phyloP scores from a whole-genome alignment of 1,284 basidiomycete genomes.

The Trichosporon asahii region DNA sequence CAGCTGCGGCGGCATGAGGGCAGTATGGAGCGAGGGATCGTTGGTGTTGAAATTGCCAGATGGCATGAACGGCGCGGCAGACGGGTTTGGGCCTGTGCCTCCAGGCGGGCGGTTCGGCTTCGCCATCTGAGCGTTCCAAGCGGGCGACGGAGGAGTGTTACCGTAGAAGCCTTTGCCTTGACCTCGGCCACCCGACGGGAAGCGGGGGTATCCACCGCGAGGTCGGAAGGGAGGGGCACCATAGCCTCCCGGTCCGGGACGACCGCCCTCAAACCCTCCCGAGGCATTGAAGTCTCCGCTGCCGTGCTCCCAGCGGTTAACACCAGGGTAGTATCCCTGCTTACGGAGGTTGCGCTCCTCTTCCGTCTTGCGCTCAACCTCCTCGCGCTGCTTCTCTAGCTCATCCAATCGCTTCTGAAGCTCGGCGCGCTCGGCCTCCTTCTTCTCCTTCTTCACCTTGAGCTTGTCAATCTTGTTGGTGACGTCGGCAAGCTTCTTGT shows the following conservation, averaged over 20 bases:
- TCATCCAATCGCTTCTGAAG: slow-evolving; percentile 44
- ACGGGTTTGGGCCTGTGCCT: slow-evolving; percentile 34
- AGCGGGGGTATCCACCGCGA: slow-evolving; percentile 38
- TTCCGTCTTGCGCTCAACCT: slow-evolving; percentile 42
- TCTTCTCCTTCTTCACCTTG: slow-evolving; percentile 59
- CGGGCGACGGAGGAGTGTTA: slow-evolving; percentile 11
- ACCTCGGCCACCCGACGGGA: slow-evolving; percentile 35
- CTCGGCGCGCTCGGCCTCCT: slow-evolving; percentile 43
- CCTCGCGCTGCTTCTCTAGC: slow-evolving; percentile 40
- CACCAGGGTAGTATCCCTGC: slow-evolving; percentile 22
- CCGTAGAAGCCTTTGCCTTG: slow-evolving; percentile 12
- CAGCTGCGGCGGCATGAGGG: slow-evolving; percentile 48
- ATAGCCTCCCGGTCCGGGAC: slow-evolving; percentile 6
- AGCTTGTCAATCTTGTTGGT: slow-evolving; percentile 71
- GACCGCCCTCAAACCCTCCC: not conserved
- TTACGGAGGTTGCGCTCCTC: slow-evolving; percentile 29
- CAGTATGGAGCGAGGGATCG: slow-evolving; percentile 41
- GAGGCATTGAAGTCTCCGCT: slow-evolving; percentile 13
- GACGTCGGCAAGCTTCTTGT: slow-evolving; percentile 43
- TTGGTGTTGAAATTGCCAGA: slow-evolving; percentile 12
- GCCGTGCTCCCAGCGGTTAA: slow-evolving; percentile 3
- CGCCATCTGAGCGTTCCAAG: slow-evolving; percentile 14
- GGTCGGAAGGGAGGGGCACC: slow-evolving; percentile 33
- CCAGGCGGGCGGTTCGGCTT: slow-evolving; percentile 5
- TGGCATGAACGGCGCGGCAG: slow-evolving; percentile 43